Evolutionary conservation across 176 grass and related monocot species (phyloP).

Genomic region (Oryza rufipogon): DNA sequence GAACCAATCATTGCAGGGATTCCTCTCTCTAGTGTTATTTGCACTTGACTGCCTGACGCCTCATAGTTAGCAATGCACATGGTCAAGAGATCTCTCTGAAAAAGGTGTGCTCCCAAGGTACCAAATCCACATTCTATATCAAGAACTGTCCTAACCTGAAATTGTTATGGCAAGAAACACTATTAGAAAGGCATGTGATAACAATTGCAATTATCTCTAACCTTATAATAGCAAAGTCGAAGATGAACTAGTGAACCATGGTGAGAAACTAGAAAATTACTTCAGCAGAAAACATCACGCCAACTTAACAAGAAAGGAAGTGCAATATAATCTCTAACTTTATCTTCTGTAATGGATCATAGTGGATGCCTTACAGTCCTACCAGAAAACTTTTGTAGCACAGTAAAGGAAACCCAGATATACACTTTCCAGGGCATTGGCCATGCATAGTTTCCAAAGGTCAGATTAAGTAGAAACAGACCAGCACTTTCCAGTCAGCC

Average conservation of each 20-base stretch:
- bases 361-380: constrained; percentile 20
- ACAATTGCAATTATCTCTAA: constrained; percentile 8
- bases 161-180: constrained; percentile 37
- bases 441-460: constrained; percentile 33
- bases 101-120: constrained; percentile 89
- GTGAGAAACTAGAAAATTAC: constrained; percentile 15
- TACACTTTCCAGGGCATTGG: constrained; percentile 44
- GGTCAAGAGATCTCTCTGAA: constrained; percentile 79
- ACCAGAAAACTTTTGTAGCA: constrained; percentile 37
- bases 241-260: constrained; percentile 6
- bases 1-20: constrained; percentile 95
- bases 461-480: constrained; percentile 45
- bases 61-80: constrained; percentile 99
- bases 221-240: not conserved
- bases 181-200: constrained; percentile 7
- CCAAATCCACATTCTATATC: constrained; percentile 99
- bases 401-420: constrained; percentile 36
- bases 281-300: constrained; percentile 16
- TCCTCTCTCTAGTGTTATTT: constrained; percentile 98
- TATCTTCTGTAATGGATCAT: constrained; percentile 28
- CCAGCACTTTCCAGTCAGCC: constrained; percentile 41
- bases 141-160: constrained; percentile 94
- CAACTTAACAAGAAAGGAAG: constrained; percentile 8
- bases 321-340: constrained; percentile 7
- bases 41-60: constrained; percentile 91